Percentiles rank a stretch among this genome's conserved stretches.
These are phyloP conservation scores for Combretum micranthum DNA, from an alignment of 345 rosid genomes.

Conservation along the genomic window DNA sequence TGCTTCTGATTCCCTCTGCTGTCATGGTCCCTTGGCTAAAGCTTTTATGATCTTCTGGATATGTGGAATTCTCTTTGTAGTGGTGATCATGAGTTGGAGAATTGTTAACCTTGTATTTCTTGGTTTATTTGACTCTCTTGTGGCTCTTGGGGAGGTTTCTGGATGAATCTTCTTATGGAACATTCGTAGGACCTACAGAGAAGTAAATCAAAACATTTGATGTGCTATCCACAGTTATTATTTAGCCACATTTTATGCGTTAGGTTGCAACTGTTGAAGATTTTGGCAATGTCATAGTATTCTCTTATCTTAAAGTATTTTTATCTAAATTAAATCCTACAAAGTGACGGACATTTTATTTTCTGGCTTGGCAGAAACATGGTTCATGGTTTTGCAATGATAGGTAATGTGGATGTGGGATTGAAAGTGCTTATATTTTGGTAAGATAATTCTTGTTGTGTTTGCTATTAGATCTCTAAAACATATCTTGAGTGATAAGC, in stretches of 20 bases:
- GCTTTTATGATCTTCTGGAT: slow-evolving; percentile 19
- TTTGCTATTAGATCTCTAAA: too few relatives aligned
- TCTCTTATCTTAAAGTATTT: background rate
- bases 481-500: too few relatives aligned
- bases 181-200: slow-evolving; percentile 59
- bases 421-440: too few relatives aligned
- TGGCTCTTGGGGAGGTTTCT: slow-evolving; percentile 30
- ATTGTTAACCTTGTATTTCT: slow-evolving; percentile 14
- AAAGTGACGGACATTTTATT: too few relatives aligned
- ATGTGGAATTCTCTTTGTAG: slow-evolving; percentile 14
- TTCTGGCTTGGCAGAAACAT: background rate
- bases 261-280: background rate
- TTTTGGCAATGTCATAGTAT: too few relatives aligned
- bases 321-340: background rate
- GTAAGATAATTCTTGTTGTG: too few relatives aligned
- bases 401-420: too few relatives aligned
- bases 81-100: slow-evolving; percentile 13
- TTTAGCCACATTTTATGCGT: background rate
- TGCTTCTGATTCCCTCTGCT: slow-evolving; percentile 25
- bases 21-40: slow-evolving; percentile 21
- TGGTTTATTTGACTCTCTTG: slow-evolving; percentile 18
- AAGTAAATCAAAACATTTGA: slow-evolving; percentile 9
- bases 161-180: slow-evolving; percentile 76
- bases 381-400: slow-evolving; percentile 1
- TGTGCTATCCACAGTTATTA: background rate